Conservation (phyloP, 2,329 filamentous ascomycete species). For the Coniella lustricola region DNA sequence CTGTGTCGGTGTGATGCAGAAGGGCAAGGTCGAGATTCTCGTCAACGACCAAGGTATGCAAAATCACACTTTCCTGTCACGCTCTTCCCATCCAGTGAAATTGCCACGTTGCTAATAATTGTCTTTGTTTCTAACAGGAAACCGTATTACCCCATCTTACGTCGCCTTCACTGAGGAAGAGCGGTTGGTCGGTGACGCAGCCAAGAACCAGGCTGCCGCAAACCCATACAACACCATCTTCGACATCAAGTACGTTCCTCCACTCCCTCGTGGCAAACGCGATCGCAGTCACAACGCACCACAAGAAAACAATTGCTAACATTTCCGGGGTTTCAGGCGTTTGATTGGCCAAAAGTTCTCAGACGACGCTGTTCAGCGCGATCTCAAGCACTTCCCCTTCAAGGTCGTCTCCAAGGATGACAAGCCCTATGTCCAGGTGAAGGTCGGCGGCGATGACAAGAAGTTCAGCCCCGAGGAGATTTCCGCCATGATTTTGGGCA, state of each 20-base stretch:
- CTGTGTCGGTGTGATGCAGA: constrained; percentile 93
- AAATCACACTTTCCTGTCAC: no score
- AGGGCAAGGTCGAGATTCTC: constrained; percentile 90
- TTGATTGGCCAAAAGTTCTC: constrained; percentile 77
- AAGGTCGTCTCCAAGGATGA: constrained; percentile 82
- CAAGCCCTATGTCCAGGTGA: constrained; percentile 78
- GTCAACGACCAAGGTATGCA: constrained; percentile 79
- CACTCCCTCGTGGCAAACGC: not conserved
- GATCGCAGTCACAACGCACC: no score
- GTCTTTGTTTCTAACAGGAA: constrained; percentile 41
- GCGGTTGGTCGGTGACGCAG: constrained; percentile 92
- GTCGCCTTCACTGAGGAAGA: constrained; percentile 97
- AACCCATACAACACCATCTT: constrained; percentile 73
- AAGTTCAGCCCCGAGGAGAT: constrained; percentile 75
- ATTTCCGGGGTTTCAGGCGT: constrained; percentile 45
- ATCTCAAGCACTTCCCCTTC: constrained; percentile 99
- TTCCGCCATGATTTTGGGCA: constrained; percentile 72
- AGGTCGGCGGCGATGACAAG: constrained; percentile 58
- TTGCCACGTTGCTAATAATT: not conserved
- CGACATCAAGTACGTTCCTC: constrained; percentile 69
- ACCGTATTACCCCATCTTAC: constrained; percentile 92
- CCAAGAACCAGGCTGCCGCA: constrained; percentile 86
- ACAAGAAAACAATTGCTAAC: not conserved
- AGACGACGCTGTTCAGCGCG: constrained; percentile 82
- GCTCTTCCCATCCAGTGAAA: no score